These are phyloP conservation scores for Tothia fuscella DNA, from an alignment of 2,329 filamentous ascomycete species.

Conservation along the genomic window DNA sequence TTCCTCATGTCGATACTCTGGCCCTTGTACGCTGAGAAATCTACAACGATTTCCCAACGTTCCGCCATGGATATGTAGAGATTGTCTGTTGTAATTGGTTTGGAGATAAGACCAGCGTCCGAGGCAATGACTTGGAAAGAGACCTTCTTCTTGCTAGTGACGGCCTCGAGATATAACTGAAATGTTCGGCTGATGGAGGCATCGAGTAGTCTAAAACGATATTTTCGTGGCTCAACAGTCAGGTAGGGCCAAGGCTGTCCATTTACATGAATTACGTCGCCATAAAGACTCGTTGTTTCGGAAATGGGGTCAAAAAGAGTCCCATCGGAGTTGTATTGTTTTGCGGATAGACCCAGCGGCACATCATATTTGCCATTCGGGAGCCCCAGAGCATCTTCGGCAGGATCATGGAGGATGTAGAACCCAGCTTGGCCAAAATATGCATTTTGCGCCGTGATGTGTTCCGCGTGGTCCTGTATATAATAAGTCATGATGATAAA, in stretches of 20 bases:
- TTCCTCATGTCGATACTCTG: constrained; percentile 38
- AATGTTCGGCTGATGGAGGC: constrained; percentile 38
- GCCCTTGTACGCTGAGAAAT: constrained; percentile 39
- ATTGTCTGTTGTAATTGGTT: constrained; percentile 30
- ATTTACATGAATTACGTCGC: constrained; percentile 48
- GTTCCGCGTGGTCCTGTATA: constrained; percentile 27
- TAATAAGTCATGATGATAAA: background rate
- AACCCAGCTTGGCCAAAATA: constrained; percentile 46
- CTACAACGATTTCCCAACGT: constrained; percentile 45
- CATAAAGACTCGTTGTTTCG: constrained; percentile 38
- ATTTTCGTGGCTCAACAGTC: constrained; percentile 48
- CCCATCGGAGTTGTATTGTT: constrained; percentile 41
- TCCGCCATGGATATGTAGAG: constrained; percentile 43
- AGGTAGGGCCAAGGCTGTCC: constrained; percentile 47
- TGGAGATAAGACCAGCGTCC: constrained; percentile 39
- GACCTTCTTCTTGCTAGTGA: constrained; percentile 23
- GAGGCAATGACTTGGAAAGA: constrained; percentile 43
- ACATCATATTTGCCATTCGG: constrained; percentile 43
- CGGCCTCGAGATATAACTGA: constrained; percentile 33
- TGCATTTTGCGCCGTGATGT: constrained; percentile 33
- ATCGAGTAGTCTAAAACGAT: constrained; percentile 44
- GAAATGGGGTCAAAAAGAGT: constrained; percentile 33
- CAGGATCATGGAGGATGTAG: constrained; percentile 41
- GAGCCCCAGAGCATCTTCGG: constrained; percentile 37
- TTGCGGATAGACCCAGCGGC: constrained; percentile 38